Evolutionary conservation across 1,284 basidiomycete genomes (phyloP).

Genomic region (Volvariella surrecta): DNA sequence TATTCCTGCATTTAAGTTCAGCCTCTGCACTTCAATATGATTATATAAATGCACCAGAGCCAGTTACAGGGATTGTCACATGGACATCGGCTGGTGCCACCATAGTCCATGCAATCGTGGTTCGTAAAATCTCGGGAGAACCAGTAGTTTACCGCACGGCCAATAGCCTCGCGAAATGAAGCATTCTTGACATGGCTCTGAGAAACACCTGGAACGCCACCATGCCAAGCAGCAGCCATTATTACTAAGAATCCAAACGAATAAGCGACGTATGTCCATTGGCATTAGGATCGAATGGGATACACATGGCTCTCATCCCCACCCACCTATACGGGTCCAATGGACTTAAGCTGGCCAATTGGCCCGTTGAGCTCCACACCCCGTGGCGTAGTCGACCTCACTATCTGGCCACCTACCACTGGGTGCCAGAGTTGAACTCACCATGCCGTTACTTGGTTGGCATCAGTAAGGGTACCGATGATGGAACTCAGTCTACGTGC

Average conservation of each 20-base stretch:
- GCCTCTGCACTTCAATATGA: neutral
- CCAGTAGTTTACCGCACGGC: conserved; percentile 54
- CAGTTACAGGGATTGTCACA: conserved; percentile 37
- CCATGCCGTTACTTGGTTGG: too few species aligned
- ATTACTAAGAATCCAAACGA: conserved; percentile 21
- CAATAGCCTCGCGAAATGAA: conserved; percentile 31
- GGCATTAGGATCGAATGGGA: neutral
- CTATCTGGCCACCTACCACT: conserved; percentile 49
- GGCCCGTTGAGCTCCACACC: conserved; percentile 48
- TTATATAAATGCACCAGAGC: conserved; percentile 16
- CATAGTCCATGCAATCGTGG: conserved; percentile 41
- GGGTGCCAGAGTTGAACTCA: conserved; percentile 31
- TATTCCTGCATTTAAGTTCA: conserved; percentile 23
- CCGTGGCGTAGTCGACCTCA: conserved; percentile 49
- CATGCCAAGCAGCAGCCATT: conserved; percentile 50
- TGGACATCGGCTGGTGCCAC: conserved; percentile 39
- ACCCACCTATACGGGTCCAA: conserved; percentile 47
- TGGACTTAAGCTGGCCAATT: conserved; percentile 63
- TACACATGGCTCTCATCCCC: neutral
- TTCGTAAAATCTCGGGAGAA: conserved; percentile 51
- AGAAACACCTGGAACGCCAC: conserved; percentile 29
- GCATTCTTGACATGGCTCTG: conserved; percentile 29
- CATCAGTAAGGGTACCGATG: conserved; percentile 9
- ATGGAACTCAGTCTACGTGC: conserved; percentile 16
- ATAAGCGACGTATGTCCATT: neutral